These are phyloP conservation scores for Lecanicillium sp. DNA, from an alignment of 2,329 filamentous ascomycete genomes.

Conservation along the genomic window DNA sequence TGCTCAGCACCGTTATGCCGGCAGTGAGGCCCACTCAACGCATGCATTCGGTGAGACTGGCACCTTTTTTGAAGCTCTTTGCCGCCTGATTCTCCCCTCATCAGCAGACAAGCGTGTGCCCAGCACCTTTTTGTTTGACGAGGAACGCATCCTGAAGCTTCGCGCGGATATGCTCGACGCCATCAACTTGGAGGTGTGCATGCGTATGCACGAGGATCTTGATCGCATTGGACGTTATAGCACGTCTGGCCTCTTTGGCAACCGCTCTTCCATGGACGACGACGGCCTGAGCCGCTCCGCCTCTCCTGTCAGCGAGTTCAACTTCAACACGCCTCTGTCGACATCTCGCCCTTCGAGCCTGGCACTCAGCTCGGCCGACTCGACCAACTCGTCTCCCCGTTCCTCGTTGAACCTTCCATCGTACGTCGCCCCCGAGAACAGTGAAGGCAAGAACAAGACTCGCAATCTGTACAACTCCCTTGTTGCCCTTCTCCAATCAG, in stretches of 20 bases:
- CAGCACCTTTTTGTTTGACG: slow-evolving; percentile 56
- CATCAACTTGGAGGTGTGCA: slow-evolving; percentile 56
- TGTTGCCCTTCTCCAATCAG: slow-evolving; percentile 45
- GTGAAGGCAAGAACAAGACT: slow-evolving; percentile 34
- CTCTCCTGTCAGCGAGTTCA: slow-evolving; percentile 28
- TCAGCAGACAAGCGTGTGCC: slow-evolving; percentile 38
- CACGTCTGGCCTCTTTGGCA: slow-evolving; percentile 15
- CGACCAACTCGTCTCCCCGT: slow-evolving; percentile 42
- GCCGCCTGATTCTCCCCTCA: slow-evolving; percentile 47
- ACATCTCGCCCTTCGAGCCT: slow-evolving; percentile 42
- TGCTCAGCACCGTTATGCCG: slow-evolving; percentile 30
- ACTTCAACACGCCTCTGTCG: slow-evolving; percentile 38
- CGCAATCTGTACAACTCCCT: slow-evolving; percentile 44
- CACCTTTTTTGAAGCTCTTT: slow-evolving; percentile 51
- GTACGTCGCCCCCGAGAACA: slow-evolving; percentile 27
- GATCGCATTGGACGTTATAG: slow-evolving; percentile 34
- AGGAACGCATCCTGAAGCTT: slow-evolving; percentile 53
- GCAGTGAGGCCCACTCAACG: slow-evolving; percentile 20
- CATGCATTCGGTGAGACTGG: slow-evolving; percentile 49
- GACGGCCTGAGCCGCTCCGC: slow-evolving; percentile 14
- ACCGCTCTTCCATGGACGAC: slow-evolving; percentile 19
- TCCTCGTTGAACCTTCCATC: slow-evolving; percentile 33
- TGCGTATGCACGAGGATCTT: slow-evolving; percentile 47
- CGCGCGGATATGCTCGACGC: slow-evolving; percentile 53
- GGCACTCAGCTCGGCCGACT: slow-evolving; percentile 40